phyloP scores from a whole-genome alignment of 23 red algal species.

The Gracilaria gracilis region DNA sequence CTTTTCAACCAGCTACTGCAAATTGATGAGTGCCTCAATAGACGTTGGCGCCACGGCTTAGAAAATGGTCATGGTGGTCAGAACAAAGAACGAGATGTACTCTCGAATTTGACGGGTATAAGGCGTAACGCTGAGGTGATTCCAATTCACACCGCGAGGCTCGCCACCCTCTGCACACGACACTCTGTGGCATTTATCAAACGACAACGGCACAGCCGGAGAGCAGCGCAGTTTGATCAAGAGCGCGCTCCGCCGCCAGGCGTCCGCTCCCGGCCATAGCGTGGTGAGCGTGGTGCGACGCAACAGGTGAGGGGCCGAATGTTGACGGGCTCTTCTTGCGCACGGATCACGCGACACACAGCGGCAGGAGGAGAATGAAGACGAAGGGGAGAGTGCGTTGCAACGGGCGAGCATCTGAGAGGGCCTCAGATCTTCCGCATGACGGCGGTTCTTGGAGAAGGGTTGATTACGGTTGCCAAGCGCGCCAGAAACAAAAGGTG shows the following conservation, averaged over 20 bases:
- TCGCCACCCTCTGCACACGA: constrained; percentile 28
- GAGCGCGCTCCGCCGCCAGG: not conserved
- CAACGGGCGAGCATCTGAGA: too few relatives aligned
- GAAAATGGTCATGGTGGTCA: constrained; percentile 48
- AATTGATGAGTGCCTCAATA: constrained; percentile 53
- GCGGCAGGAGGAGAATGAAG: too few relatives aligned
- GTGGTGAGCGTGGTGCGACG: not conserved
- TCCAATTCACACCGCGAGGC: constrained; percentile 67
- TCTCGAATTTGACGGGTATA: constrained; percentile 16
- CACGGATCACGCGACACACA: too few relatives aligned
- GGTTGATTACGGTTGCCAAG: too few relatives aligned
- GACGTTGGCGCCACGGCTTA: constrained; percentile 43
- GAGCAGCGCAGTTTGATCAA: constrained; percentile 54
- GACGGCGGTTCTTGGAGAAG: too few relatives aligned
- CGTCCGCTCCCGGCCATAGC: not conserved
- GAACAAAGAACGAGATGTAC: constrained; percentile 27
- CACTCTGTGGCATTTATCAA: constrained; percentile 10
- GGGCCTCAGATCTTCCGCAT: too few relatives aligned
- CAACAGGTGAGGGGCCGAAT: not conserved
- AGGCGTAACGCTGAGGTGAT: constrained; percentile 20
- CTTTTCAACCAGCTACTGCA: constrained; percentile 28
- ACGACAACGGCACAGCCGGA: constrained; percentile 66
- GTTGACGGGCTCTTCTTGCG: not conserved
- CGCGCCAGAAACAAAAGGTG: too few relatives aligned
- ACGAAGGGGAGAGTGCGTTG: too few relatives aligned